phyloP scores from a whole-genome alignment of 352 stramenopile species.

The Phytophthora podocarpi region DNA sequence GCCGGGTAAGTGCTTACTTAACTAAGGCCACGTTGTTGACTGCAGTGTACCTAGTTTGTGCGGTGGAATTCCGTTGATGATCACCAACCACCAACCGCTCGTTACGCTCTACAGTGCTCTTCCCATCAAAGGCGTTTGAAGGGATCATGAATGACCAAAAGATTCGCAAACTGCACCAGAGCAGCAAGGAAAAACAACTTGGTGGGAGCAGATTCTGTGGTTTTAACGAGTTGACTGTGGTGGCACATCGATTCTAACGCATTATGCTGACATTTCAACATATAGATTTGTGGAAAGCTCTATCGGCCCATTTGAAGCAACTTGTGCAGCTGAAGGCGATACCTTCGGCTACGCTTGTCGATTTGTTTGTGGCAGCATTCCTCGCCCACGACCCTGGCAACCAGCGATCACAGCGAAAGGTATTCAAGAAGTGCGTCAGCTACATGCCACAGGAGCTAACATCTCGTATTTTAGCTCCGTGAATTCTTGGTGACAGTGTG shows the following conservation, averaged over 20 bases:
- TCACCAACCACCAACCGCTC: neutral
- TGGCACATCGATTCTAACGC: neutral
- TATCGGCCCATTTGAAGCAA: conserved; percentile 64
- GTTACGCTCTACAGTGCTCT: conserved; percentile 50
- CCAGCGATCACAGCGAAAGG: conserved; percentile 73
- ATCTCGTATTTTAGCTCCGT: conserved; percentile 45
- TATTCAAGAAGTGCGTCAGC: conserved; percentile 27
- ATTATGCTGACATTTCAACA: neutral
- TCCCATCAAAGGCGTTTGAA: conserved; percentile 74
- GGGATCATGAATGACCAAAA: conserved; percentile 84
- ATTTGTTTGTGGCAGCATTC: conserved; percentile 60
- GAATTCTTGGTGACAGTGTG: conserved; percentile 63
- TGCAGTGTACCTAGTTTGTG: too few relatives aligned
- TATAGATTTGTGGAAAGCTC: conserved; percentile 73
- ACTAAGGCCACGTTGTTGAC: too few relatives aligned
- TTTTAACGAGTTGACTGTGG: neutral
- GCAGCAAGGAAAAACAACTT: conserved; percentile 70
- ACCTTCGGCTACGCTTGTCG: conserved; percentile 33
- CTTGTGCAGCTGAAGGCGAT: conserved; percentile 54
- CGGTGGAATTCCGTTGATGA: neutral
- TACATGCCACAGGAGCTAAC: conserved; percentile 17
- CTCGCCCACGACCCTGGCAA: conserved; percentile 61
- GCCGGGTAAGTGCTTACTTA: conserved; percentile 45
- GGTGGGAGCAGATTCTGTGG: conserved; percentile 30
- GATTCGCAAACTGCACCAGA: conserved; percentile 77